These are phyloP conservation scores for Davidsoniella neocaledoniae DNA, from an alignment of 2,329 filamentous ascomycete genomes.

Conservation along the genomic window DNA sequence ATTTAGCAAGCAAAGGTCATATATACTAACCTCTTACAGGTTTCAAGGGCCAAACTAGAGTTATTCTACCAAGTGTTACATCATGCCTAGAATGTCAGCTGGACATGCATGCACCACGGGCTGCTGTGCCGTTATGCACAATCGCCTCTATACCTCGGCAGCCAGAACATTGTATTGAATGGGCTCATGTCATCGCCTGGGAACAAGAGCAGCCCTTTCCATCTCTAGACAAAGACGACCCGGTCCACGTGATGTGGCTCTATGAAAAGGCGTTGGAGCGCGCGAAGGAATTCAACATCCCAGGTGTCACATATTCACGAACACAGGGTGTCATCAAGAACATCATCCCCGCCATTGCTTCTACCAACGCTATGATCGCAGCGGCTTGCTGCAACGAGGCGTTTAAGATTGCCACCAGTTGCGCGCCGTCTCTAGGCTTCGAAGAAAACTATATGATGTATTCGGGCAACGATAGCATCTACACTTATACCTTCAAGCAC, in stretches of 20 bases:
- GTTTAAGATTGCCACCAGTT: conserved; percentile 75
- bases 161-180: conserved; percentile 95
- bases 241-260: conserved; percentile 94
- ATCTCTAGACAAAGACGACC: conserved; percentile 82
- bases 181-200: conserved; percentile 98
- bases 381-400: conserved; percentile 94
- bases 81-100: conserved; percentile 97
- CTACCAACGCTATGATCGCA: conserved; percentile 91
- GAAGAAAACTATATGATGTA: conserved; percentile 99
- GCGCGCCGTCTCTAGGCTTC: conserved; percentile 62
- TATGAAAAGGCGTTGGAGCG: conserved; percentile 70
- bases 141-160: conserved; percentile 92
- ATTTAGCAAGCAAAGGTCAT: background rate
- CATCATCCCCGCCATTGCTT: conserved; percentile 96
- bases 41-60: conserved; percentile 91
- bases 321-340: conserved; percentile 98
- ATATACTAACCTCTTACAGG: conserved; percentile 28
- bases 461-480: conserved; percentile 85
- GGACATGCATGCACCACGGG: conserved; percentile 94
- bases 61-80: conserved; percentile 80
- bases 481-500: conserved; percentile 94
- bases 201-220: conserved; percentile 71
- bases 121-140: conserved; percentile 92
- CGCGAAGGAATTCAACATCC: conserved; percentile 75
- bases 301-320: conserved; percentile 84